Base-by-base conservation (phyloP, 164 flowering plant genomes). In the Taxillus chinensis region DNA sequence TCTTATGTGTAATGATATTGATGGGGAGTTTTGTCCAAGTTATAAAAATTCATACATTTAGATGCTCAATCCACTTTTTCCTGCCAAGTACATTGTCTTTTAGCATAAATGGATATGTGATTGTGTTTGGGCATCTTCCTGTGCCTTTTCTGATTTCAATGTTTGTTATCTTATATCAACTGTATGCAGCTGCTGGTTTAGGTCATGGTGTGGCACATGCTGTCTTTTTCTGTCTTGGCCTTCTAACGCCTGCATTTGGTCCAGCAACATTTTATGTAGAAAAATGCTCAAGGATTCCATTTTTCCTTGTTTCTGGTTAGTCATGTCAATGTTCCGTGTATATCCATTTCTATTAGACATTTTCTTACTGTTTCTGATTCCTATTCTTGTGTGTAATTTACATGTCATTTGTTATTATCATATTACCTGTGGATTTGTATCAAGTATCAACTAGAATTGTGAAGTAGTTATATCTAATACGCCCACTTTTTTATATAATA, bases 151-250 rank as follows among this genome's bases (percentile, higher is more conserved):
- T 48, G 51, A 14, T 68, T 12, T 51, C 14, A 4, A 17, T 53
- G 3, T 60, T 60, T 53, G 57, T 51, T 39, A 38, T 62, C 71
- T 62, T n/a, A 52, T 53, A 45, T 57, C 41, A 60, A 67, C 61
- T 72, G 37, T 42, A 45, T 77, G 79, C 95, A 92, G 98, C 98
- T 77, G 96, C 95, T 71, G 98, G 98, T 62, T 75, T 92, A 72
- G 96, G 98, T 69, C 98, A 92, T 74, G 98, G 93, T 40, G 77
- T 88, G 70, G 96, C 98, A 38, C 98, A 92, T 79, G 96, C 92
- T 57, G 92, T 88, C 68, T 92, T 92, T 72, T 92, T 92, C 76
- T 92, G 95, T 71, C 67, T 90, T 59, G 83, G 98, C 79, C 92
- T 92, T 52, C 70, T 92, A 66, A 86, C 96, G 9, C 98, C 98